A percentile compares a stretch with the other conserved stretches of the same genome.
These are phyloP conservation scores for Neodidymelliopsis sp. DNA, from an alignment of 2,329 filamentous ascomycete genomes.

Conservation along the genomic window DNA sequence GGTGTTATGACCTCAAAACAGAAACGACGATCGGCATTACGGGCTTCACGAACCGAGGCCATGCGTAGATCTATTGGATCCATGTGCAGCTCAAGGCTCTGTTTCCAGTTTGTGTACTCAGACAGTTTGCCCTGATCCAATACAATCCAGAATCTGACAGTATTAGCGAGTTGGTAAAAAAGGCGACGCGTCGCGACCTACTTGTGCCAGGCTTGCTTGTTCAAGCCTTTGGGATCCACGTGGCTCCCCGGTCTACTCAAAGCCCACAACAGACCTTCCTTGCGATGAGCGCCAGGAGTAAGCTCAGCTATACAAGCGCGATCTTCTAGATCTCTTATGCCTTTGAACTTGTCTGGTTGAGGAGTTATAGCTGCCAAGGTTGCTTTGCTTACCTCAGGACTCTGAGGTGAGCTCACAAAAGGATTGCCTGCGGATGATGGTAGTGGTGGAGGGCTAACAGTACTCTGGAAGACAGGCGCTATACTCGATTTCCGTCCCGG, in stretches of 20 bases:
- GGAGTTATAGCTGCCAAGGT: constrained; percentile 38
- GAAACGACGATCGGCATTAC: constrained; percentile 92
- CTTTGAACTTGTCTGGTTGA: constrained; percentile 75
- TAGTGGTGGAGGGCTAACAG: constrained; percentile 39
- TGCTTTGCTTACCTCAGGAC: constrained; percentile 38
- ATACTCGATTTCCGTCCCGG: constrained; percentile 44
- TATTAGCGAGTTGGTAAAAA: constrained; percentile 35
- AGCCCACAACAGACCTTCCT: constrained; percentile 95
- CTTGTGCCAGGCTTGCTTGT: constrained; percentile 99
- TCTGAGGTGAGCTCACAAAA: constrained; percentile 37
- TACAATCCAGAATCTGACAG: constrained; percentile 91
- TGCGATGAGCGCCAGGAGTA: constrained; percentile 72
- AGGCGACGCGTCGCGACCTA: constrained; percentile 58
- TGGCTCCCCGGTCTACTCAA: constrained; percentile 91
- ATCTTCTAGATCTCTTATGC: constrained; percentile 88
- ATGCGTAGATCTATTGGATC: constrained; percentile 96
- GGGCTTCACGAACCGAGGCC: constrained; percentile 94
- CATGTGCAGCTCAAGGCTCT: constrained; percentile 94
- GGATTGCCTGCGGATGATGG: constrained; percentile 35
- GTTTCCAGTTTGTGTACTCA: constrained; percentile 99
- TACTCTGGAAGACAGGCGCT: constrained; percentile 46
- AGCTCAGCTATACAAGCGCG: constrained; percentile 54
- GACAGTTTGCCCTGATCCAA: constrained; percentile 95
- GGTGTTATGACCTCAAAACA: constrained; percentile 99
- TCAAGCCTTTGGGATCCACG: constrained; percentile 91